Evolutionary conservation across 2,329 filamentous ascomycete genomes (phyloP), one percentile per base, ranked within the genome.

Genomic region (Diaporthe vaccinii): DNA sequence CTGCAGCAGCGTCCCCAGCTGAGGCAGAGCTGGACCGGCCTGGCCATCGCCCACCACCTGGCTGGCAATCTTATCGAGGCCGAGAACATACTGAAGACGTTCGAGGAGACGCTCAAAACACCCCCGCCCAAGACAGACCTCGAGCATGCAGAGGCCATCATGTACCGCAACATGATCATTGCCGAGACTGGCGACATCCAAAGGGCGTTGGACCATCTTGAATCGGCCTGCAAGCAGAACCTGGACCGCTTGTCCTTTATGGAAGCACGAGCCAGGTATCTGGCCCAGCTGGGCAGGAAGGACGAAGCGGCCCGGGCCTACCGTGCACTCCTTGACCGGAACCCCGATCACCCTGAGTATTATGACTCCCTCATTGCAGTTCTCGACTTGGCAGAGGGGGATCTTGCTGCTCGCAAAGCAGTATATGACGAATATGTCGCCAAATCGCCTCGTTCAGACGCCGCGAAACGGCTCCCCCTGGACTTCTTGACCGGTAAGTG

Each of bases 151-250:
- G 97, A 99, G 86, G 95, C 96, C 59, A 88, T 95, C 75, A 88
- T 99, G 85, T 99, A 99, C 87, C 98, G 98, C 86, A 99, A 98
- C 85, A 91, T 90, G 62, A 92, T 99, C 81, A 98, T 99, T 82
- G 95, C 95, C 51, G 97, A 98, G 85, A 91, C 92, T 75, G 96
- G 96, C 22, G 93, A 98, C 78, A 90, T 92, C 69, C 89, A 97
- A 81, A 91, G 93, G 80, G 97, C 97, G 7, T 86, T 98, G 81
- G 93, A 97, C 78, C 95, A 99, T 81, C 88, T 99, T 55, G 93
- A 98, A 75, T 89, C 90, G 15, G 91, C 94, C 69, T 91, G 91
- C 68, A 96, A 95, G 87, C 87, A 91, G 79, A 95, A 93, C 82
- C 89, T 97, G 68, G 97, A 99, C 84, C 92, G 94, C 53, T 89